A percentile compares a stretch with the other conserved stretches of the same genome.
phyloP scores from a whole-genome alignment of 2,329 filamentous ascomycete species.

The Clonostachys sp. region DNA sequence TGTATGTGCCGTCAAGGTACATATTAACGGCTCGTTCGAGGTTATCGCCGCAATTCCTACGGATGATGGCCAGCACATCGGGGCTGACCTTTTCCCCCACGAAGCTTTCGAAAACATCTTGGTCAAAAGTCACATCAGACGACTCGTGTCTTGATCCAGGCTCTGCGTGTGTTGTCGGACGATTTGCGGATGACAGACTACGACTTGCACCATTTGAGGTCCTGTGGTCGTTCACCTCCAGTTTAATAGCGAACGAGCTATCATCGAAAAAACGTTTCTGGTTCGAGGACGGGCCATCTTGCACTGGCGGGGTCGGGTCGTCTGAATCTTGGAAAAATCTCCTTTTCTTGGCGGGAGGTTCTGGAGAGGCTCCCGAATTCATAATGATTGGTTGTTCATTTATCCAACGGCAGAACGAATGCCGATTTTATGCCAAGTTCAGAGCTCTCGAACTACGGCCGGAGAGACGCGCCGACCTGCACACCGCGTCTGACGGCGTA shows the following conservation, averaged over 20 bases:
- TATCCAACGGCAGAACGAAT: too few species aligned
- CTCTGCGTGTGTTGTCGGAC: slow-evolving; percentile 2
- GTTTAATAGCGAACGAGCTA: too few species aligned
- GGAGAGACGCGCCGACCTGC: slow-evolving; percentile 29
- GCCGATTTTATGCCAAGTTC: too few species aligned
- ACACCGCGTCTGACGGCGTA: slow-evolving; percentile 26
- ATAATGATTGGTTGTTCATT: slow-evolving; percentile 16
- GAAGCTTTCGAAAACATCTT: slow-evolving; percentile 52
- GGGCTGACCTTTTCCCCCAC: slow-evolving; percentile 51
- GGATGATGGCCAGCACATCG: slow-evolving; percentile 43
- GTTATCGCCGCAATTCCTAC: slow-evolving; percentile 49
- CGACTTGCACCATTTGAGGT: too few species aligned
- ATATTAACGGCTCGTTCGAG: slow-evolving; percentile 63
- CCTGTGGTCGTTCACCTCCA: too few species aligned
- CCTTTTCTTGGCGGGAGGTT: slow-evolving; percentile 39
- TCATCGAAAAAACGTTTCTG: slow-evolving; percentile 17
- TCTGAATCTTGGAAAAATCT: slow-evolving; percentile 28
- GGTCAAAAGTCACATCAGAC: slow-evolving; percentile 42
- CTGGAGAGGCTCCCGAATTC: slow-evolving; percentile 30
- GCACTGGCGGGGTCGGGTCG: slow-evolving; percentile 6
- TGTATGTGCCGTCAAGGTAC: slow-evolving; percentile 68
- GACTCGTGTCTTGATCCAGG: slow-evolving; percentile 11
- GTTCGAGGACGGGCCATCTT: slow-evolving; percentile 11
- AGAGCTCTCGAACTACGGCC: too few species aligned
- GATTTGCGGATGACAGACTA: not conserved